Conservation (phyloP, 1,284 basidiomycete species). For the Pseudozyma pruni region DNA sequence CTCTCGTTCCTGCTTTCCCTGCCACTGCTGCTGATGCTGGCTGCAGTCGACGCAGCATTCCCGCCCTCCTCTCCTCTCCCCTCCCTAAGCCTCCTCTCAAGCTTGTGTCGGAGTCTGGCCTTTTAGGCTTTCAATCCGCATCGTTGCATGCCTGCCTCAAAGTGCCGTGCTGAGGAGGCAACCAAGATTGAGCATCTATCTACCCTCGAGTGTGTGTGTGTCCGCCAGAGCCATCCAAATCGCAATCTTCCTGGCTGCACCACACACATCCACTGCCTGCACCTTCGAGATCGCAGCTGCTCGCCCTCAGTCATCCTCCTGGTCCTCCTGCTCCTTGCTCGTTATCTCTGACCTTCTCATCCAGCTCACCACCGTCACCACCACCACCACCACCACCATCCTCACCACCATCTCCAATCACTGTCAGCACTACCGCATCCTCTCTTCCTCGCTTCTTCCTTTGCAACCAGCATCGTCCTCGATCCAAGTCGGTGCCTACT, state of each 20-base stretch:
- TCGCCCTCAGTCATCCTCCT: slow-evolving; percentile 5
- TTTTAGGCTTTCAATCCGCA: too few species aligned
- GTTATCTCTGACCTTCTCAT: slow-evolving; percentile 7
- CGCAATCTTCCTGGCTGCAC: background rate
- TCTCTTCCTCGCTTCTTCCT: background rate
- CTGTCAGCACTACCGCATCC: background rate
- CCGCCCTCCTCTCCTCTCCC: too few species aligned
- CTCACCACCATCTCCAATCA: slow-evolving; percentile 2
- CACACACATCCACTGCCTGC: slow-evolving; percentile 8
- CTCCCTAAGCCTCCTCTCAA: too few species aligned
- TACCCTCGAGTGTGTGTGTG: too few species aligned
- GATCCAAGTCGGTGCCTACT: background rate
- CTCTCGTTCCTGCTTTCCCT: too few species aligned
- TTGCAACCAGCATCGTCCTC: background rate
- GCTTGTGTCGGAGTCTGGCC: too few species aligned
- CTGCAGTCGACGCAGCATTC: too few species aligned
- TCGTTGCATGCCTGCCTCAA: too few species aligned
- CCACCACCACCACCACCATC: slow-evolving; percentile 4
- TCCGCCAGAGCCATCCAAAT: too few species aligned
- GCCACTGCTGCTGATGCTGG: too few species aligned
- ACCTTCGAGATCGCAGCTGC: slow-evolving; percentile 3
- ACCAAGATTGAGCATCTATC: too few species aligned
- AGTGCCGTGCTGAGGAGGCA: too few species aligned
- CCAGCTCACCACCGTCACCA: background rate
- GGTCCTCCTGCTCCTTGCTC: background rate